Evolutionary conservation across 116 monocot species (phyloP), one percentile per base, ranked within the genome.

Genomic region (Trichopus zeylanicus): DNA sequence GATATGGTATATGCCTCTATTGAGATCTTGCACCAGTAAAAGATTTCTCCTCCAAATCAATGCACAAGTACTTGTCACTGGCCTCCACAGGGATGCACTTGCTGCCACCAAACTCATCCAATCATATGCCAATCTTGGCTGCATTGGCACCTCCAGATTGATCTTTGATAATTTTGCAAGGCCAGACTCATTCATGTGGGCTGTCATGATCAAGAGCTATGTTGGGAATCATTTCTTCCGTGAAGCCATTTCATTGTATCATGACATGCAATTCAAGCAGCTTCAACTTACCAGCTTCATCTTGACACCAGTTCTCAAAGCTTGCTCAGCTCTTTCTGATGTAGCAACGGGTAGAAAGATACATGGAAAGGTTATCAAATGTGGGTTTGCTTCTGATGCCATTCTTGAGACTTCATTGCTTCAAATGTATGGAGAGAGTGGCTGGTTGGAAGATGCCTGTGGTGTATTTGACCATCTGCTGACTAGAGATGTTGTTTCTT

Each of bases 101-200:
- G 26, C 34, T 6, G 18, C 57, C 51, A 64, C 71, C 31, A 64
- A 64, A 20, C 64, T 71, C 29, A 30, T 71, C 4, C 51, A 71
- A 64, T 64, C 57, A 3, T 71, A 71, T 25, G 32, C 64, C 34
- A 58, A 58, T 15, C 23, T 57, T 15, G 53, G 34, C 55, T 2
- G 33, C 51, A 59, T 58, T 13, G 29, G 19, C 3, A 8, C 48
- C 4, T 56, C 71, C 3, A 51, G 51, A 29, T n/a, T 28, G 6
- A 27, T 71, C 38, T 64, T 71, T 27, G 58, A 64, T 18, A 20
- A 8, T 23, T 64, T 64, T 64, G 16, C 57, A 8, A 10, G 2
- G n/a, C 64, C 71, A 22, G 71, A 71, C 30, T 51, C 63, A 23
- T 71, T 71, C 63, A 71, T 71, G 71, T 71, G 56, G 64, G 64